Evolutionary conservation across 371 early-diverging fungal genomes (phyloP), one percentile per base, ranked within the genome.

Genomic region (Mucor plumbeus): DNA sequence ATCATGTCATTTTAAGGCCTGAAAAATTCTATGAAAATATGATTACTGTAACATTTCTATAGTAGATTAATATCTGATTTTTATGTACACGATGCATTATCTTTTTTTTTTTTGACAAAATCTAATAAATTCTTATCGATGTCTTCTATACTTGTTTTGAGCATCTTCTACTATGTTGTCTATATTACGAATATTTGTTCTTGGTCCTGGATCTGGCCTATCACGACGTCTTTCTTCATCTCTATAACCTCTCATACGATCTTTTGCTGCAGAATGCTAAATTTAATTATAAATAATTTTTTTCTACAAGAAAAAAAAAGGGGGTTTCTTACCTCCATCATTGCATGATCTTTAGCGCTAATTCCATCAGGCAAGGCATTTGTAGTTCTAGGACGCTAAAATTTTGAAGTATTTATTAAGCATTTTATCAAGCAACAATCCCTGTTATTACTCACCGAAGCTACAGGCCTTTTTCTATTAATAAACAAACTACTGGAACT

Each of bases 401-500:
- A 35, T 1, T 26, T 26, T 26, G 35, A 56, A n/a, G 33, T 7
- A n/a, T 26, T 26, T 13, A 53, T 11, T 31, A 13, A 26, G 5
- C 14, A 34, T 47, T 35, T 5, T 11, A 11, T 17, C 33, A 43
- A 7, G n/a, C 38, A 2, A 47, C 9, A 4, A 17, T 36, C 8
- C 10, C 26, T 26, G 26, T 26, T 26, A 15, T 50, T 21, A 65
- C 70, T 69, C 65, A 65, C 70, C 13, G 57, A n/a, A 0, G 41
- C 26, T 7, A 7, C 19, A 0, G 58, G 47, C 11, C 41, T 60
- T 36, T 39, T 59, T 47, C 44, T 64, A 11, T 68, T 71, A 10
- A 77, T 74, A 69, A 74, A 74, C 15, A 76, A 41, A 39, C 54
- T 73, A 21, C 63, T 15, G 36, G 35, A 19, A 48, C 19, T n/a